These are phyloP conservation scores for Trichoderma sp. DNA, from an alignment of 2,329 filamentous ascomycete genomes.

Conservation along the genomic window DNA sequence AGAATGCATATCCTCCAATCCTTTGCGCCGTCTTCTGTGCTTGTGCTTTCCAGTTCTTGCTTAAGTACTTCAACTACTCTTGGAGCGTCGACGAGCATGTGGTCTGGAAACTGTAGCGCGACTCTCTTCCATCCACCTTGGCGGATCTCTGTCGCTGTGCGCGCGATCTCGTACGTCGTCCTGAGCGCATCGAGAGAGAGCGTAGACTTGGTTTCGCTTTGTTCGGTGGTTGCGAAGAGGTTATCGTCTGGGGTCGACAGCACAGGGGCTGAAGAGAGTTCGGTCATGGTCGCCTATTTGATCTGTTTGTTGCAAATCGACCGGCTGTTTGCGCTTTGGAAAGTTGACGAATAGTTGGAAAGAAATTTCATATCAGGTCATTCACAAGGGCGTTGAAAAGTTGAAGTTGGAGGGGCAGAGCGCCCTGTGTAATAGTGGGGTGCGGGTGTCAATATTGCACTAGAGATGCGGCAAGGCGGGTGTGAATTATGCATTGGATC, in stretches of 20 bases:
- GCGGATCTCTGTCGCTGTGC: constrained; percentile 75
- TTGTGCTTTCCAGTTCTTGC: constrained; percentile 26
- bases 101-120: constrained; percentile 92
- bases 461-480: neutral
- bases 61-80: constrained; percentile 64
- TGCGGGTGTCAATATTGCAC: constrained; percentile 23
- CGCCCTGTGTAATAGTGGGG: constrained; percentile 33
- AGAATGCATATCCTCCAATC: constrained; percentile 68
- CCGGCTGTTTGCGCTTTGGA: neutral
- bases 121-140: constrained; percentile 69
- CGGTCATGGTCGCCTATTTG: constrained; percentile 38
- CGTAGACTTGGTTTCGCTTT: constrained; percentile 32
- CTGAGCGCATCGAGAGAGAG: constrained; percentile 65
- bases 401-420: constrained; percentile 17
- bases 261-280: constrained; percentile 54
- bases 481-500: neutral
- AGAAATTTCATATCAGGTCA: constrained; percentile 12
- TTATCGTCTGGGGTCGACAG: constrained; percentile 63
- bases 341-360: neutral
- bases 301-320: neutral
- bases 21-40: constrained; percentile 19
- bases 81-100: constrained; percentile 84
- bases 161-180: constrained; percentile 78
- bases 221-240: constrained; percentile 52
- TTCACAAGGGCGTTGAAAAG: neutral